Conservation (phyloP, 371 early-diverging fungal genomes). For the Cladochytrium tenue region DNA sequence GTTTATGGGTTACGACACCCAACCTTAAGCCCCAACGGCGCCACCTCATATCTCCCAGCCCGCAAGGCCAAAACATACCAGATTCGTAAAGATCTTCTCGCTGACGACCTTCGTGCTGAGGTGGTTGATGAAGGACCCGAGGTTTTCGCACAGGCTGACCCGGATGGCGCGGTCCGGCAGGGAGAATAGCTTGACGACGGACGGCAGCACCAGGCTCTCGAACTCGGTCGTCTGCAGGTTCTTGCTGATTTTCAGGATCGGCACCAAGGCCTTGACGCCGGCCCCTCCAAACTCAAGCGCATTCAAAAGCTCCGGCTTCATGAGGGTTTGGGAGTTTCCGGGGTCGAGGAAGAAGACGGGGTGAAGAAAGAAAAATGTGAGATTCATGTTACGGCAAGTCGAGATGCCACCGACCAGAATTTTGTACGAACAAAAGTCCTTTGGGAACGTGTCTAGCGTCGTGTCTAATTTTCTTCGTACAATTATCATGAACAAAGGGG, state of each 20-base stretch:
- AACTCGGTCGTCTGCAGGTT: slow-evolving; percentile 73
- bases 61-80: slow-evolving; percentile 52
- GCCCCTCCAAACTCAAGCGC: slow-evolving; percentile 91
- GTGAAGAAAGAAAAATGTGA: background rate
- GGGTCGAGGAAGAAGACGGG: background rate
- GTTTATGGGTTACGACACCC: too few species aligned
- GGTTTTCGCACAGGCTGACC: slow-evolving; percentile 77
- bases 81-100: slow-evolving; percentile 84
- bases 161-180: slow-evolving; percentile 88
- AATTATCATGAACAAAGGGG: background rate
- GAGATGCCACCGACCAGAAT: slow-evolving; percentile 21
- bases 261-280: slow-evolving; percentile 79
- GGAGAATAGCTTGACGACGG: slow-evolving; percentile 82
- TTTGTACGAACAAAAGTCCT: slow-evolving; percentile 83
- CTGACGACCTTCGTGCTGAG: slow-evolving; percentile 69
- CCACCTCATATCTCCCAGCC: too few species aligned
- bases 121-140: slow-evolving; percentile 71
- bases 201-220: slow-evolving; percentile 65
- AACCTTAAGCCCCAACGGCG: too few species aligned
- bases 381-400: background rate
- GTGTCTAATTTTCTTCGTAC: slow-evolving; percentile 53
- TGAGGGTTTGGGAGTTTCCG: slow-evolving; percentile 11
- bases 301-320: slow-evolving; percentile 85
- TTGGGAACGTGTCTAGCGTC: slow-evolving; percentile 72
- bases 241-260: slow-evolving; percentile 83